A percentile compares a stretch with the other conserved stretches of the same genome.
Evolutionary conservation across 495 filamentous ascomycete genomes (phyloP).

Genomic region (Aspergillus conjunctus): DNA sequence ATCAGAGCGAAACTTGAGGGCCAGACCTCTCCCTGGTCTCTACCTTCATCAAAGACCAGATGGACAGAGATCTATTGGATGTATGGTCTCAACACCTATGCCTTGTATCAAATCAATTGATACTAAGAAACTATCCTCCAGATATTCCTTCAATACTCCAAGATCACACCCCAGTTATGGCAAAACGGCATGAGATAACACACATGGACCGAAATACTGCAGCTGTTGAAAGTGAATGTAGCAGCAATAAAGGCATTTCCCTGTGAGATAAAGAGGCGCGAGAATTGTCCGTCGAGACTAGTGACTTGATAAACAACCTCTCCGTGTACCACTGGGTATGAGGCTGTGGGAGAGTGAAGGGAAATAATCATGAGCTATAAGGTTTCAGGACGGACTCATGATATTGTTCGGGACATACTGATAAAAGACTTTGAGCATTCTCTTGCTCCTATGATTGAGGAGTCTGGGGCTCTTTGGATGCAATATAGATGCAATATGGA

Average conservation of each 20-base stretch:
- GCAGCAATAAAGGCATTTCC: constrained; percentile 28
- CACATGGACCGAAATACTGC: not conserved
- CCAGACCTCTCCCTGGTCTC: constrained; percentile 7
- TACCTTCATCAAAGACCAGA: constrained; percentile 27
- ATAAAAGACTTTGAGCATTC: no score
- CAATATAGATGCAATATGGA: no score
- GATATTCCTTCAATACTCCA: constrained; percentile 16
- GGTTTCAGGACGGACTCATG: no score
- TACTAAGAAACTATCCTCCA: constrained; percentile 22
- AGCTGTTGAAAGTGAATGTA: not conserved
- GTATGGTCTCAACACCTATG: constrained; percentile 17
- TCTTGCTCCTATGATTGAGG: no score
- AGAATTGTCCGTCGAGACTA: constrained; percentile 31
- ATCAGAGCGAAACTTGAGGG: constrained; percentile 23
- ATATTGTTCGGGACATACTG: no score
- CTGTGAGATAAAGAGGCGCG: constrained; percentile 46
- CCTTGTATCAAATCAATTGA: not conserved
- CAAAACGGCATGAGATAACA: not conserved
- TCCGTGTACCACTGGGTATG: constrained; percentile 13
- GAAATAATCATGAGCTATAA: no score
- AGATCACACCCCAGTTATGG: constrained; percentile 8
- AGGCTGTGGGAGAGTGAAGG: no score
- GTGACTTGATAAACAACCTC: constrained; percentile 19
- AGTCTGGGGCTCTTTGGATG: no score
- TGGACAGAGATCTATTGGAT: constrained; percentile 30